phyloP scores from a whole-genome alignment of 192 early-diverging fungal species.

The Rhizophlyctis rosea region DNA sequence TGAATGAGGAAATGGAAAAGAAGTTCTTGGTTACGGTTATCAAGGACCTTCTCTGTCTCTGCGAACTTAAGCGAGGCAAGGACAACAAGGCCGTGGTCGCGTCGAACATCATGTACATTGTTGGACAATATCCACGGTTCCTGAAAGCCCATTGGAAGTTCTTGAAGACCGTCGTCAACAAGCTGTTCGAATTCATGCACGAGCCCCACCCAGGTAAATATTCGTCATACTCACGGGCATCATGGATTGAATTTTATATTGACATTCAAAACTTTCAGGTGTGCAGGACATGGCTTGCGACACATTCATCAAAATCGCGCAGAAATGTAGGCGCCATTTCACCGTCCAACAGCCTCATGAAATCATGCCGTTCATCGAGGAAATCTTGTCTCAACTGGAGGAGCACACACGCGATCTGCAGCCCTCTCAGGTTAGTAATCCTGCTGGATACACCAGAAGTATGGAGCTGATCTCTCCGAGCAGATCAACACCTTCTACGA shows the following conservation, averaged over 20 bases:
- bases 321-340: conserved; percentile 97
- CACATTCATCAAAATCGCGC: conserved; percentile 98
- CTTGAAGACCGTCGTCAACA: conserved; percentile 99
- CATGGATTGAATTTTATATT: not conserved
- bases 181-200: conserved; percentile 99
- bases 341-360: conserved; percentile 90
- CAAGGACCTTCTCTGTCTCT: conserved; percentile 94
- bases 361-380: conserved; percentile 89
- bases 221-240: conserved; percentile 2
- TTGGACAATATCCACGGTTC: conserved; percentile 99
- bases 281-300: conserved; percentile 99
- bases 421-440: conserved; percentile 69
- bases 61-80: conserved; percentile 97
- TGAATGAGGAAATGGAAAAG: conserved; percentile 96
- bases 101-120: conserved; percentile 99
- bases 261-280: conserved; percentile 41
- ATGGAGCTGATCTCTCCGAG: not conserved
- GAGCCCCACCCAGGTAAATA: conserved; percentile 85
- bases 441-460: not conserved
- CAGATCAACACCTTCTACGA: conserved; percentile 97
- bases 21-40: conserved; percentile 97
- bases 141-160: conserved; percentile 99
- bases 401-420: conserved; percentile 85
- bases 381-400: conserved; percentile 81
- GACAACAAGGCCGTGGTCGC: conserved; percentile 99